These are phyloP conservation scores for Limnanthes douglasii DNA, from an alignment of 345 rosid species.

Conservation along the genomic window DNA sequence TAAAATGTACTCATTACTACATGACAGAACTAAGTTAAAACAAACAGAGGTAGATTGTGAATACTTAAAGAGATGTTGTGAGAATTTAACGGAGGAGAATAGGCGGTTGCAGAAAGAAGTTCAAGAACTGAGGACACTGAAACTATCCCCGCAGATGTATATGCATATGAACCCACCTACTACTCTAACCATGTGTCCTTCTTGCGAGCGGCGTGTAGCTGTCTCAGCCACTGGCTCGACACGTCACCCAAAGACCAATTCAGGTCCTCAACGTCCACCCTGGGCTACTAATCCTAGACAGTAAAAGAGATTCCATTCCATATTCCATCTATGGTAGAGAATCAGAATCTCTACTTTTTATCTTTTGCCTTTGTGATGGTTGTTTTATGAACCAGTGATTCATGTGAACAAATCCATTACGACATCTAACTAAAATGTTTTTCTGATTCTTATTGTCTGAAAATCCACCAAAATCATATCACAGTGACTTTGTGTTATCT, in stretches of 20 bases:
- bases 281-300: constrained; percentile 36
- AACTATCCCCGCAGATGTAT: constrained; percentile 70
- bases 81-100: constrained; percentile 67
- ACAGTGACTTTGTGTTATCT: no score
- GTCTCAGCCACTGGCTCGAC: constrained; percentile 17
- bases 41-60: constrained; percentile 92
- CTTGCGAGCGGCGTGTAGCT: constrained; percentile 67
- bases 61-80: constrained; percentile 59
- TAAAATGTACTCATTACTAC: background rate
- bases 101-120: constrained; percentile 73
- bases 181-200: constrained; percentile 83
- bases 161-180: constrained; percentile 90
- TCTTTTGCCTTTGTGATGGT: no score
- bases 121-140: constrained; percentile 68
- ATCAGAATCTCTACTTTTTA: no score
- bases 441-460: no score
- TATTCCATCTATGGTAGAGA: no score
- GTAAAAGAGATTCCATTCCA: no score
- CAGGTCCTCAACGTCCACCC: constrained; percentile 19
- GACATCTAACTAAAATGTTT: no score
- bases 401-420: no score
- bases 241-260: constrained; percentile 10
- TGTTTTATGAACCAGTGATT: no score
- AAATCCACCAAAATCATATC: no score
- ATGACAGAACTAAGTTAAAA: constrained; percentile 67